phyloP scores from a whole-genome alignment of 2,329 filamentous ascomycete species.

The Myriosclerotinia scirpicola region DNA sequence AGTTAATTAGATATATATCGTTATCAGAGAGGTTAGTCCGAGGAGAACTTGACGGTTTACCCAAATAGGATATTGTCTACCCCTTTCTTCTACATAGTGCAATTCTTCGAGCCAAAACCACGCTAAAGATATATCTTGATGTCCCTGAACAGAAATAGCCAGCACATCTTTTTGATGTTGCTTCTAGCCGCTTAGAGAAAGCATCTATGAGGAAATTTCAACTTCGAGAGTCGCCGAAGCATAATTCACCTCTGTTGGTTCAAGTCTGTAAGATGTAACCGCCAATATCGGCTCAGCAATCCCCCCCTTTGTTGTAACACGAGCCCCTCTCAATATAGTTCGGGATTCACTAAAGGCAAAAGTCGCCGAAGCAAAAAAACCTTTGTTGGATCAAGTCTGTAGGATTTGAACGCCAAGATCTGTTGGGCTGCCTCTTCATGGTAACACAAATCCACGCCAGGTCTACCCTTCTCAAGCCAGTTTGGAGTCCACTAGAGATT shows the following conservation, averaged over 20 bases:
- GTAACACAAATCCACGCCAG: not conserved
- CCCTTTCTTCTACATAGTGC: slow-evolving; percentile 2
- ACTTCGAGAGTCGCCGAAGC: not conserved
- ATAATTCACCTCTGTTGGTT: not conserved
- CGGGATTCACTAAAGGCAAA: not conserved
- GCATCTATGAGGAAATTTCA: not conserved
- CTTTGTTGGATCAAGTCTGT: not conserved
- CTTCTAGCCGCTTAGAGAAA: not conserved
- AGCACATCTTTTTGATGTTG: not conserved
- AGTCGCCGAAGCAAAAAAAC: not conserved
- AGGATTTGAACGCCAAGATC: not conserved
- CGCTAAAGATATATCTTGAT: not conserved
- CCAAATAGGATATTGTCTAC: not conserved
- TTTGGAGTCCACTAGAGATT: not conserved
- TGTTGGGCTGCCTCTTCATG: not conserved
- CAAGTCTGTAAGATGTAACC: not conserved
- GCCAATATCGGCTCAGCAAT: slow-evolving; percentile 4
- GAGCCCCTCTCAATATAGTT: not conserved
- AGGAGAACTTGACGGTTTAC: not conserved
- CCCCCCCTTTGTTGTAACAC: not conserved
- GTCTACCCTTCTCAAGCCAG: not conserved
- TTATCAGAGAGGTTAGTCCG: not conserved
- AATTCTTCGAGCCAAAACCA: not conserved
- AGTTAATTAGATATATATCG: not conserved
- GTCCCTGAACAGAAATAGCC: not conserved